Evolutionary conservation across 768 basidiomycete species (phyloP), one percentile per base, ranked within the genome.

Genomic region (Auriscalpium orientale): DNA sequence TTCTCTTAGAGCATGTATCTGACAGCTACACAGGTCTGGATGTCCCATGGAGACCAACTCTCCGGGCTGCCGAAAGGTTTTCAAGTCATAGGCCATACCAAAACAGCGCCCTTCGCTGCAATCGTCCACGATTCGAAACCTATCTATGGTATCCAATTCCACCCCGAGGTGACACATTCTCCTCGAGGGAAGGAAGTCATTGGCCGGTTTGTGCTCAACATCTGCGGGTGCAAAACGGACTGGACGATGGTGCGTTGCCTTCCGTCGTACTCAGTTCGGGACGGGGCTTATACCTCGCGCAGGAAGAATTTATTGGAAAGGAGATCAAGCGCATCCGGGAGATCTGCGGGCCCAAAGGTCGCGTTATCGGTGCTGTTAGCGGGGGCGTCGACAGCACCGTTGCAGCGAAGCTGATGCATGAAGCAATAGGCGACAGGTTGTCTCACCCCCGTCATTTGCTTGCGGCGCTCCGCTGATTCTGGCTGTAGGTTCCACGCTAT

Each of bases 301-400:
- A 95, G 93, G 91, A 97, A 76, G 90, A 93, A 59, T 99, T 99
- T 70, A 97, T 98, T 64, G 91, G 91, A 16, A 97, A 98, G 70
- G 97, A 99, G 72, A 91, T 99, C 52, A 73, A 82, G 16, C 84
- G 97, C 45, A 99, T 99, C 64, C 84, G 88, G 52, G 87, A 95
- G 43, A 94, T 98, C 40, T 98, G 95, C 66, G 97, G 97, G 0
- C 82, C 85, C 2, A 92, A 83, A 64, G 95, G 95, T 36, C 93
- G 94, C 52, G 97, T 99, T 51, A 98, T 99, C 55, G 97, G 97
- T 52, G 97, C 97, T 13, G 95, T 98, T 50, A 91, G 88, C 58
- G 97, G 97, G 28, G 97, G 97, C 49, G 97, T 99, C 49, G 97
- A 98, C 69, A 95, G 93, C 61, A 94, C 94, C 0, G 97, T 99